phyloP scores from a whole-genome alignment of 139 green algal species.

The Picochlorum costavermella region DNA sequence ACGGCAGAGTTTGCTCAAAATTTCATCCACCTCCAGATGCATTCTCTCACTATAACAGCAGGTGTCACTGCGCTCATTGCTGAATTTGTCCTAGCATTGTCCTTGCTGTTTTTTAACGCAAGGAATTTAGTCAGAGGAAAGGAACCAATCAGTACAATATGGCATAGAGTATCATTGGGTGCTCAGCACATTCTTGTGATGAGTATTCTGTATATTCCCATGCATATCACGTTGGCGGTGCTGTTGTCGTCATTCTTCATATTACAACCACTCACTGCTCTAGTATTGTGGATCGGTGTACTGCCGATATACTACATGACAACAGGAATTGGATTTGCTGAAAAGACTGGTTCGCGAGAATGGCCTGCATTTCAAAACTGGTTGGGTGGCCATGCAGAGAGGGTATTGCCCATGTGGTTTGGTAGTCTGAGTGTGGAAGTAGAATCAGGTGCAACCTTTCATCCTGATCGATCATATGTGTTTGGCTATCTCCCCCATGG shows the following conservation, averaged over 20 bases:
- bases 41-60: conserved; percentile 46
- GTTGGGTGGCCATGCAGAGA: conserved; percentile 45
- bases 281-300: conserved; percentile 30
- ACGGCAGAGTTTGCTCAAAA: neutral
- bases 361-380: conserved; percentile 53
- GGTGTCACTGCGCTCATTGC: conserved; percentile 21
- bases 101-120: conserved; percentile 8
- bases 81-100: conserved; percentile 1
- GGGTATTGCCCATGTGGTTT: conserved; percentile 49
- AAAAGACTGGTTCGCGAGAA: conserved; percentile 61
- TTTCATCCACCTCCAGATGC: conserved; percentile 31
- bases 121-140: neutral
- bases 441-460: conserved; percentile 12
- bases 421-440: conserved; percentile 45
- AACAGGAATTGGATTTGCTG: conserved; percentile 40
- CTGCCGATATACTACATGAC: conserved; percentile 55
- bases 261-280: conserved; percentile 21
- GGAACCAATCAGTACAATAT: neutral
- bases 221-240: neutral
- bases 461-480: conserved; percentile 38
- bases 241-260: conserved; percentile 26
- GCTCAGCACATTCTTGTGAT: neutral
- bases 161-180: neutral
- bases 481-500: conserved; percentile 76
- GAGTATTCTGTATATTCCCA: conserved; percentile 7